Conservation (phyloP, 495 filamentous ascomycete genomes). For the Clavariopsis aquatica region DNA sequence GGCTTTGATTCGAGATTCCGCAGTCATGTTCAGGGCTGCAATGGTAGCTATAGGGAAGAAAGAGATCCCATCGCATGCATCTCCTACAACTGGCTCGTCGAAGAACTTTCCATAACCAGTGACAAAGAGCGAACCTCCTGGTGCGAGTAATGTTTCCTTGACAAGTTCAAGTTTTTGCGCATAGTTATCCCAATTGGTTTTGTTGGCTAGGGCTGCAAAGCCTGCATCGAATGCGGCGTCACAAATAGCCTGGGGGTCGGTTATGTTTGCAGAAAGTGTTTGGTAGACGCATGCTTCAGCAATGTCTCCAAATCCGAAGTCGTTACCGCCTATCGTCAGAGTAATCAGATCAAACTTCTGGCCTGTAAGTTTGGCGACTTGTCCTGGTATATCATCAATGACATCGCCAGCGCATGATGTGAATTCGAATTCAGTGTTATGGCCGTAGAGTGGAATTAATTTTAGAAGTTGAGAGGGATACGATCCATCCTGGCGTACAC, state of each 20-base stretch:
- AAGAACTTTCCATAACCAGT: neutral
- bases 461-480: neutral
- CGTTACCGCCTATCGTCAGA: neutral
- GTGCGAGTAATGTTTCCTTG: neutral
- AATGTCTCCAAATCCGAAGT: neutral
- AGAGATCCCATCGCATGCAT: neutral
- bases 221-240: neutral
- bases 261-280: neutral
- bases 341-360: neutral
- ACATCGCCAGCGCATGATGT: neutral
- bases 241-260: neutral
- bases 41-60: neutral
- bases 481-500: neutral
- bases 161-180: neutral
- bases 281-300: neutral
- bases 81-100: neutral
- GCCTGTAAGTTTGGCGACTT: neutral
- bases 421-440: neutral
- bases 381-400: neutral
- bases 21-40: neutral
- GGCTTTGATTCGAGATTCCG: neutral
- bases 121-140: neutral
- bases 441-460: neutral
- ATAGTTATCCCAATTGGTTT: neutral
- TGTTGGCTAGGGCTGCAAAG: neutral